phyloP scores from a whole-genome alignment of 2,329 filamentous ascomycete species.

The Ophiostoma angusticollis region DNA sequence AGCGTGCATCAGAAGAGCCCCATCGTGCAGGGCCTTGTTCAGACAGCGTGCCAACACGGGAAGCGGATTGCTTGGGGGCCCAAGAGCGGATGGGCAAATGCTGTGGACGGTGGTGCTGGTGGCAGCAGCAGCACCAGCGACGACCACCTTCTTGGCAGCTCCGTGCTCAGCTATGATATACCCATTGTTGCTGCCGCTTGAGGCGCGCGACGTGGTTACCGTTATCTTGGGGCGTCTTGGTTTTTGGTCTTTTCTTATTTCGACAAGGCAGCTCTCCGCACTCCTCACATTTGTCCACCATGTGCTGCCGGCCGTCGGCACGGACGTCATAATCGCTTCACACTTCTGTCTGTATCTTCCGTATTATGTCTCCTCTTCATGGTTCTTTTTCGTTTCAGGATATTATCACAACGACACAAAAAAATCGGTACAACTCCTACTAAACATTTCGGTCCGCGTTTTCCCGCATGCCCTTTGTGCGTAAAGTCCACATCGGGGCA shows the following conservation, averaged over 20 bases:
- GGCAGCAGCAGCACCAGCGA: background rate
- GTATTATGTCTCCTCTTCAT: background rate
- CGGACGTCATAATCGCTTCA: background rate
- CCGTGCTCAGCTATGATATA: background rate
- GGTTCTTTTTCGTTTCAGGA: background rate
- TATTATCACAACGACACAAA: too few relatives aligned
- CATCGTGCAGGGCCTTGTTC: slow-evolving; percentile 49
- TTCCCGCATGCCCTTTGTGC: slow-evolving; percentile 45
- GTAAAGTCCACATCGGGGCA: slow-evolving; percentile 34
- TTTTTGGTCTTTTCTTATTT: too few relatives aligned
- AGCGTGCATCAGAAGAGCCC: slow-evolving; percentile 52
- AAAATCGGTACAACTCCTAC: too few relatives aligned
- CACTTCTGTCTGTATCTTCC: background rate
- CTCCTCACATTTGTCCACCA: too few relatives aligned
- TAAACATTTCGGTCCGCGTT: too few relatives aligned
- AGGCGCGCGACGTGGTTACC: background rate
- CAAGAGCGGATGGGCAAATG: slow-evolving; percentile 45
- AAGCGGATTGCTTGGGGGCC: slow-evolving; percentile 54
- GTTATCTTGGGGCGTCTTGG: too few relatives aligned
- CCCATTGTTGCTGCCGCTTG: background rate
- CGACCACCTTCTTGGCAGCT: background rate
- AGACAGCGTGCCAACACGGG: slow-evolving; percentile 33
- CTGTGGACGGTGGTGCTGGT: slow-evolving; percentile 5
- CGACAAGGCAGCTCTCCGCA: too few relatives aligned
- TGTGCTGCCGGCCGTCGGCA: background rate